Conservation (phyloP, 495 filamentous ascomycete species). For the Massariosphaeria phaeospora region DNA sequence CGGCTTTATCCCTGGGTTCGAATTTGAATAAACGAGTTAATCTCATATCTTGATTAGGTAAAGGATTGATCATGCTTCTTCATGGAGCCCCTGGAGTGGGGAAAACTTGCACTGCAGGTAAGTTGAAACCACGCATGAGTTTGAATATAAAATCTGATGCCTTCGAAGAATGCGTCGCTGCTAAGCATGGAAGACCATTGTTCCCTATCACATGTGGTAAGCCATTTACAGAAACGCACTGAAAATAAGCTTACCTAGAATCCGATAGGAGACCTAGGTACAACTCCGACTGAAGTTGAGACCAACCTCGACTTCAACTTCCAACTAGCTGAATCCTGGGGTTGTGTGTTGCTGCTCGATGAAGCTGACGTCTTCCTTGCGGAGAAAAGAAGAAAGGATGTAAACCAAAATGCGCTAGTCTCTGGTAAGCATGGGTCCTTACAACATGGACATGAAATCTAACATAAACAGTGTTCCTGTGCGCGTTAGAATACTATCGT, state of each 20-base stretch:
- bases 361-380: conserved; percentile 28
- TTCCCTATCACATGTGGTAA: conserved; percentile 16
- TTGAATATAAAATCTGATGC: too few relatives aligned
- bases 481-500: conserved; percentile 22
- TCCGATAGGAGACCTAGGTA: conserved; percentile 19
- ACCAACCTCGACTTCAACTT: background rate
- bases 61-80: conserved; percentile 3
- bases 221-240: too few relatives aligned
- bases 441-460: background rate
- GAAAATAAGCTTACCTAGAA: too few relatives aligned
- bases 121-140: too few relatives aligned
- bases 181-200: conserved; percentile 2
- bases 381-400: background rate
- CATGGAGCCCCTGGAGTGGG: conserved; percentile 15
- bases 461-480: conserved; percentile 7
- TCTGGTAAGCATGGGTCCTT: conserved; percentile 13
- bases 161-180: conserved; percentile 8
- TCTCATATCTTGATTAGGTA: too few relatives aligned
- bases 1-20: too few relatives aligned
- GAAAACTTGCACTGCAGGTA: conserved; percentile 10
- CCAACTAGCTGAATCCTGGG: conserved; percentile 3
- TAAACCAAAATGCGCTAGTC: conserved; percentile 14
- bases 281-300: conserved; percentile 7
- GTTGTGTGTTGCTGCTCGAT: conserved; percentile 21
- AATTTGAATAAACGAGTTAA: too few relatives aligned